A percentile compares a stretch with the other conserved stretches of the same genome.
Evolutionary conservation across 192 early-diverging fungal species (phyloP).

Genomic region (Backusella luteola): DNA sequence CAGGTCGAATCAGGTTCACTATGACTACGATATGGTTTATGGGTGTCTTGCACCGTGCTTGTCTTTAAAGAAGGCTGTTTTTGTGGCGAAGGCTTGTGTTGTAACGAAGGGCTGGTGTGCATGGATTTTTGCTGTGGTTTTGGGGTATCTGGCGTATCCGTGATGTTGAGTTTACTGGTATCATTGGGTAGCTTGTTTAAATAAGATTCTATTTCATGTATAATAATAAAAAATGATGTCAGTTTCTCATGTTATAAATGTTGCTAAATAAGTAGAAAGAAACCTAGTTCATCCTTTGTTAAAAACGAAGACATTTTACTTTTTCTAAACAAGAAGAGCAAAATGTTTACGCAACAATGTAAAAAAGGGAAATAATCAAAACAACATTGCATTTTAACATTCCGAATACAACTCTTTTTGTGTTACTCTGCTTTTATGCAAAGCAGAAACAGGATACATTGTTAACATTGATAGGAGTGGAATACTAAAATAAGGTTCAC

Average conservation of each 20-base stretch:
- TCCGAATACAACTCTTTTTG: background rate
- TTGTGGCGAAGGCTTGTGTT: background rate
- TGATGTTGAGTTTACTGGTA: background rate
- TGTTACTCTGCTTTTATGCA: background rate
- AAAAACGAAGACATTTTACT: background rate
- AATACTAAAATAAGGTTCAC: too few relatives aligned
- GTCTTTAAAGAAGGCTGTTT: background rate
- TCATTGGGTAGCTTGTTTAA: background rate
- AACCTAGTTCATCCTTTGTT: background rate
- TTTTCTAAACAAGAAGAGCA: background rate
- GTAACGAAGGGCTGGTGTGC: background rate
- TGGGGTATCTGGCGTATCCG: background rate
- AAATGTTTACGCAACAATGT: background rate
- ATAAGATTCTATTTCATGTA: background rate
- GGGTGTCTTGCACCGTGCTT: background rate
- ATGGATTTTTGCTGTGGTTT: background rate
- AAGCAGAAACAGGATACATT: too few relatives aligned
- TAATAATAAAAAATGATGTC: background rate
- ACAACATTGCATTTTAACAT: background rate
- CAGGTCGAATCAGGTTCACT: conserved; percentile 17
- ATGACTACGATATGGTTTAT: background rate
- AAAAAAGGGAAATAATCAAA: background rate
- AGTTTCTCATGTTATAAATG: background rate
- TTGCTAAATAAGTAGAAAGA: background rate
- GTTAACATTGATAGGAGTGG: too few relatives aligned